These are phyloP conservation scores for Exophiala sp. DNA, from an alignment of 2,329 filamentous ascomycete genomes.

Conservation along the genomic window DNA sequence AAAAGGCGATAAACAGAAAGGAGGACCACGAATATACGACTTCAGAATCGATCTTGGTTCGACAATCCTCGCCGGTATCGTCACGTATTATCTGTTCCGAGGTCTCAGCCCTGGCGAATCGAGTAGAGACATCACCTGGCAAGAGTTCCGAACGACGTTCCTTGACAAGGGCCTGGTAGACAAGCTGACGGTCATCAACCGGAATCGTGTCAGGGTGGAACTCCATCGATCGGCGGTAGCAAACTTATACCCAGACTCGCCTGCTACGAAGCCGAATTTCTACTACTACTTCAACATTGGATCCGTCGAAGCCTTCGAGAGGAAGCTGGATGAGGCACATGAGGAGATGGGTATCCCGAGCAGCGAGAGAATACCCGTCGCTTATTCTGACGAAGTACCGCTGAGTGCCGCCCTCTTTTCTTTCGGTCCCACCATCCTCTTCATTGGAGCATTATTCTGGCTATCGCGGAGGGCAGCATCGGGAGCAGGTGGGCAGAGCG, in stretches of 20 bases:
- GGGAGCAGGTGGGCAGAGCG: conserved; percentile 63
- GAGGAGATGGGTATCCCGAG: conserved; percentile 79
- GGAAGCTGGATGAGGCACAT: conserved; percentile 82
- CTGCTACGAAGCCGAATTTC: conserved; percentile 65
- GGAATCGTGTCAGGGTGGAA: conserved; percentile 73
- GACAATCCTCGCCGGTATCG: conserved; percentile 56
- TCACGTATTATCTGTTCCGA: conserved; percentile 61
- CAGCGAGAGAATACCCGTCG: conserved; percentile 87
- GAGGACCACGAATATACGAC: conserved; percentile 42
- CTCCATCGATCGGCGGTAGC: conserved; percentile 71
- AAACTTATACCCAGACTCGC: conserved; percentile 71
- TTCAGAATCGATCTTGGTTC: conserved; percentile 55
- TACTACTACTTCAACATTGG: conserved; percentile 94
- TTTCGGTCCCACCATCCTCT: conserved; percentile 81
- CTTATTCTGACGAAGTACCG: conserved; percentile 73
- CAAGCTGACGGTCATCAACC: conserved; percentile 78
- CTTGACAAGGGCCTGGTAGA: conserved; percentile 94
- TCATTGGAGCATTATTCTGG: conserved; percentile 80
- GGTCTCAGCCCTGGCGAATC: conserved; percentile 64
- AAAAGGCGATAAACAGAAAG: conserved; percentile 32
- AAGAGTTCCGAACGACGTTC: conserved; percentile 91
- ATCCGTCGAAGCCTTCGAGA: conserved; percentile 88
- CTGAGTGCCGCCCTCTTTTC: conserved; percentile 70
- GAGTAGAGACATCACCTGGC: conserved; percentile 87
- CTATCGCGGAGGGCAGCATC: conserved; percentile 71